Evolutionary conservation across 2,329 filamentous ascomycete species (phyloP), one percentile per base, ranked within the genome.

Genomic region (Beauveria brongniartii): DNA sequence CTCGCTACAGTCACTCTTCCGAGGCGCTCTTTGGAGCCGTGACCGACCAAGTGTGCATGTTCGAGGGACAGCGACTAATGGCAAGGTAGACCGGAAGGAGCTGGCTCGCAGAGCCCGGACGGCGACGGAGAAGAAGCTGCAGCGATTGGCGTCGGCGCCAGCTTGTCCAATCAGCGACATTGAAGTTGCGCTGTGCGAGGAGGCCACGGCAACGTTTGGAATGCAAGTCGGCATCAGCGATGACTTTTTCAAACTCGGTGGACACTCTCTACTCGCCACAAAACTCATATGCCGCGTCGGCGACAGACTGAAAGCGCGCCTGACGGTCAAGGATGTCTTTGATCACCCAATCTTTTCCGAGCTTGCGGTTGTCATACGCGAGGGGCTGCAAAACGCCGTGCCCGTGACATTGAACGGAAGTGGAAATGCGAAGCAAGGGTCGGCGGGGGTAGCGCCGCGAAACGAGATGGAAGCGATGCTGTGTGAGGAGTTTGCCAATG

Each of bases 1-100:
- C 48, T 16, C 48, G 28, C 9, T 37, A 52, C n/a, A 52, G 28
- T 10, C 28, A 52, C n/a, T 34, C 18, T 7, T 16, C 48, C 18
- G 48, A 52, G n/a, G 48, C 48, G 10, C 9, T 52, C 18, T 52
- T 52, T 34, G 48, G 48, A 5, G 48, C 8, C 9, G n/a, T 52
- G 9, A 52, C 28, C 1, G 28, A 52, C n/a, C 48, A 37, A 9
- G 6, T n/a, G 9, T n/a, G 20, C 47, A 26, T n/a, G 5, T 30
- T 50, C 5, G 28, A 14, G 18, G 48, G 34, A 10, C 48, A 34
- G 28, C 28, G 18, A 2, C 28, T 37, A 70, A 66, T 18, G 67
- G 67, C 24, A 69, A 71, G 48, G 61, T 69, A 0, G 67, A 71
- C 30, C 61, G 68, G 0, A 62, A 63, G 3, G 61, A 59, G 3